These are phyloP conservation scores for Skeletonema menzelii DNA, from an alignment of 108 stramenopile species.

Conservation along the genomic window DNA sequence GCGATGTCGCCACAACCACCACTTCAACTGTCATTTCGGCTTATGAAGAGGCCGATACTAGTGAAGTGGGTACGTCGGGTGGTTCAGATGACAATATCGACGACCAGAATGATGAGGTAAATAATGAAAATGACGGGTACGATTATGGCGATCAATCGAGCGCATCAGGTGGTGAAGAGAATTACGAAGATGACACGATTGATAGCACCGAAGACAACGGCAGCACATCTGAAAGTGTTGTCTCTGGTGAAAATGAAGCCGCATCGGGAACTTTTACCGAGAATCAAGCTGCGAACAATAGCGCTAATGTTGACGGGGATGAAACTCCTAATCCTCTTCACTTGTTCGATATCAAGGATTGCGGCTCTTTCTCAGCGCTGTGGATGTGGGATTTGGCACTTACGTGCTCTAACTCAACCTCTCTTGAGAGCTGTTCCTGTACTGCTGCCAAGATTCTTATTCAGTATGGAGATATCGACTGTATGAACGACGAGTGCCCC, in stretches of 20 bases:
- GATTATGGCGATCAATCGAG: background rate
- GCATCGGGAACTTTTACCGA: background rate
- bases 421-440: constrained; percentile 49
- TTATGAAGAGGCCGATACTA: background rate
- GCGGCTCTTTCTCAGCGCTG: constrained; percentile 54
- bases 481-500: constrained; percentile 53
- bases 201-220: background rate
- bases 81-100: background rate
- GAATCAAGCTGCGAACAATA: background rate
- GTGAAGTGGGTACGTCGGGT: background rate
- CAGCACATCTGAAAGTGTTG: background rate
- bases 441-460: constrained; percentile 56
- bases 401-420: constrained; percentile 47
- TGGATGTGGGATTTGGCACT: constrained; percentile 73
- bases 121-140: background rate
- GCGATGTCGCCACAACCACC: background rate
- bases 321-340: background rate
- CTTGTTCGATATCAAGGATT: constrained; percentile 53
- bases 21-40: background rate
- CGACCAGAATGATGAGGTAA: background rate
- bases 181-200: background rate
- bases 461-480: constrained; percentile 41
- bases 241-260: background rate
- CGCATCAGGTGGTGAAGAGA: background rate
- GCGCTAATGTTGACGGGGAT: background rate